Percentiles rank a stretch among this genome's conserved stretches.
Evolutionary conservation across 2,329 filamentous ascomycete species (phyloP).

Genomic region (Tothia fuscella): DNA sequence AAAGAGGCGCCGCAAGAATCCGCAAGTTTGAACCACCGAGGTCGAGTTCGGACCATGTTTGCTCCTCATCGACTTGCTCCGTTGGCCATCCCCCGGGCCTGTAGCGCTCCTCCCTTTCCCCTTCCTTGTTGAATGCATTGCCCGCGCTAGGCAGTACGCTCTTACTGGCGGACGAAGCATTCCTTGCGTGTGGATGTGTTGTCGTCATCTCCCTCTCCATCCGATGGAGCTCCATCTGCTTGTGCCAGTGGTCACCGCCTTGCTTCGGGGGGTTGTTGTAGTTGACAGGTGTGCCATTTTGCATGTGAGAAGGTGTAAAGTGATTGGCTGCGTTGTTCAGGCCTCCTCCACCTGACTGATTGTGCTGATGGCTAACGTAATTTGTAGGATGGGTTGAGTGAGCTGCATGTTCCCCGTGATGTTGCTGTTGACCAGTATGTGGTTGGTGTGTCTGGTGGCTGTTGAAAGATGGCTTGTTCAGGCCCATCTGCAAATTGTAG

Average conservation of each 20-base stretch:
- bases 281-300: conserved; percentile 45
- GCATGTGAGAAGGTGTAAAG: conserved; percentile 45
- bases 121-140: conserved; percentile 36
- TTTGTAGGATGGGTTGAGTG: conserved; percentile 49
- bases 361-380: conserved; percentile 46
- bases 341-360: conserved; percentile 47
- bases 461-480: conserved; percentile 60
- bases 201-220: conserved; percentile 51
- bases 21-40: conserved; percentile 92
- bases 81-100: conserved; percentile 48
- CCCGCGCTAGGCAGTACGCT: conserved; percentile 45
- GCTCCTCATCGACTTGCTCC: conserved; percentile 32
- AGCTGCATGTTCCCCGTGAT: conserved; percentile 50
- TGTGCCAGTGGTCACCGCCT: conserved; percentile 68
- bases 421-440: conserved; percentile 46
- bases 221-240: conserved; percentile 71
- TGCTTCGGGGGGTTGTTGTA: conserved; percentile 45
- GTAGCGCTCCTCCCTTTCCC: conserved; percentile 48
- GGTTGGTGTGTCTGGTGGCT: conserved; percentile 34
- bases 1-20: conserved; percentile 66
- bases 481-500: conserved; percentile 41
- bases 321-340: conserved; percentile 54
- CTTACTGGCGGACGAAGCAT: conserved; percentile 58
- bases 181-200: conserved; percentile 59
- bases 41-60: conserved; percentile 89